A percentile compares a stretch with the other conserved stretches of the same genome.
Evolutionary conservation across 2,329 filamentous ascomycete genomes (phyloP).

Genomic region (Fusarium palustre): DNA sequence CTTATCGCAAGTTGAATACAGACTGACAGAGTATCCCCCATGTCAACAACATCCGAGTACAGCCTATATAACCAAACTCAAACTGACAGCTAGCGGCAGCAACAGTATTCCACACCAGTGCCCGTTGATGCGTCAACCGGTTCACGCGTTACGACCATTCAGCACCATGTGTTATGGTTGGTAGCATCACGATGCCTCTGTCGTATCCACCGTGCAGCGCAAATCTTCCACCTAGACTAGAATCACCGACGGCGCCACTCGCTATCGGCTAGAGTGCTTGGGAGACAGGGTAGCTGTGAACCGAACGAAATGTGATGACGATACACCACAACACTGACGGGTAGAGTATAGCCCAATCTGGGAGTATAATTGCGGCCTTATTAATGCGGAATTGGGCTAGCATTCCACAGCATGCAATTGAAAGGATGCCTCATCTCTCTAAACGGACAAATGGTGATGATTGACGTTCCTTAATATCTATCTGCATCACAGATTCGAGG

Average conservation of each 20-base stretch:
- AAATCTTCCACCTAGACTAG: constrained; percentile 32
- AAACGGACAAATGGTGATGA: constrained; percentile 26
- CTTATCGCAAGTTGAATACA: constrained; percentile 6
- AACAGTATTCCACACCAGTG: constrained; percentile 4
- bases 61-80: not conserved
- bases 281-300: constrained; percentile 3
- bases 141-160: constrained; percentile 25
- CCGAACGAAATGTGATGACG: constrained; percentile 7
- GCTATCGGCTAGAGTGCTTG: constrained; percentile 22
- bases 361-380: constrained; percentile 25
- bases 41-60: constrained; percentile 18
- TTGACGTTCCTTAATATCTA: constrained; percentile 37
- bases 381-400: constrained; percentile 26
- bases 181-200: constrained; percentile 25
- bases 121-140: constrained; percentile 41
- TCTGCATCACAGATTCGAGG: constrained; percentile 29
- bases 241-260: constrained; percentile 37
- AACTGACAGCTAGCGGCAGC: not conserved
- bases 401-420: constrained; percentile 17
- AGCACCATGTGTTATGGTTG: constrained; percentile 11
- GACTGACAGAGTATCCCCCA: not conserved
- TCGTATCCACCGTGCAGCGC: constrained; percentile 32
- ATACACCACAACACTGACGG: constrained; percentile 6
- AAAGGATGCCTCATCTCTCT: constrained; percentile 33
- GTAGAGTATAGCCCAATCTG: not conserved